Base-by-base conservation (phyloP, 768 basidiomycete genomes). In the Tricholoma bakamatsutake region DNA sequence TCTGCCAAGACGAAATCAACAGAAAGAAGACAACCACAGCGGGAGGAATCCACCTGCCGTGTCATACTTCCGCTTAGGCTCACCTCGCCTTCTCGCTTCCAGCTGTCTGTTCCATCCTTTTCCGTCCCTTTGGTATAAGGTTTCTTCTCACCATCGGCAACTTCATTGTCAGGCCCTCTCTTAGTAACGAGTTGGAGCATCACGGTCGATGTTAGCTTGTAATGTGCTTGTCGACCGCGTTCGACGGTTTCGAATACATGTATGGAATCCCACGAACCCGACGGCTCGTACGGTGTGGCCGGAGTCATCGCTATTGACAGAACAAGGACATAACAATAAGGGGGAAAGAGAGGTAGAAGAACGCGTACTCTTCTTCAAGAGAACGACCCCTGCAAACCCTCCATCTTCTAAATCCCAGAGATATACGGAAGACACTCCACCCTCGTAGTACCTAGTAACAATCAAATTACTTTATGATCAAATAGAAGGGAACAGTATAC, bases 321-420 rank as follows among this genome's bases (percentile, higher is more conserved):
- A 49, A 24, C 3, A 21, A 52, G n/a, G 47, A 46, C 35, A 8
- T 21, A 61, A 47, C 58, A 46, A 40, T 15, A 34, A 24, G 28
- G 17, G 33, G 37, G 51, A 27, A 49, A 48, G 28, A 35, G 49
- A 52, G n/a, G 8, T 47, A 17, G 9, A 46, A 49, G 48, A 42
- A 51, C 43, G 64, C 77, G 57, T 56, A 95, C 95, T 80, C 75
- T 98, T 99, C 79, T 98, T 97, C 60, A 99, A 75, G 53, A 99
- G 73, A 1, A 98, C 97, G 1, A 96, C 96, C 9, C 97, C 97
- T 8, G 97, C 96, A 70, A 98, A 98, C 50, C 88, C 90, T 13
- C 91, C 92, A 63, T 98, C 95, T 56, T 98, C 96, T 27, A 94
- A 79, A 67, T 98, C 96, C 97, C 97, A 99, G 17, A 99, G 83